Evolutionary conservation across 108 stramenopile genomes (phyloP), one percentile per base, ranked within the genome.

Genomic region (Aurantiochytrium sp.): DNA sequence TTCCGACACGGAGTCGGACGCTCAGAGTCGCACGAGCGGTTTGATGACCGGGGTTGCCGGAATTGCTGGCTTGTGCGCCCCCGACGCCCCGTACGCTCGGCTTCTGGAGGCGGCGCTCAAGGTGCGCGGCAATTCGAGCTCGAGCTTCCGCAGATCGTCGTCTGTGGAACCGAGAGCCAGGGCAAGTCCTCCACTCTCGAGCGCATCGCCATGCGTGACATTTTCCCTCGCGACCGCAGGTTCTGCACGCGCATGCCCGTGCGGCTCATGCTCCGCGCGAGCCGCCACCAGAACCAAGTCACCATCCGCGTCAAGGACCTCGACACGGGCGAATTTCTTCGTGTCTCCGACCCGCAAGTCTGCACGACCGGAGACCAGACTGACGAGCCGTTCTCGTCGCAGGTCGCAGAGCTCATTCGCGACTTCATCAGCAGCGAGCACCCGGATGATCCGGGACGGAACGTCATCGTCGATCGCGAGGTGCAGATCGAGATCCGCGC

Each of bases 121-220:
- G 32, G 73, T 81, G 8, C 73, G 39, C 6, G 73, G 73, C 39
- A 48, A 81, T 81, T 81, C 32, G 39, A 41, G 39, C 73, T 81
- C 1, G 42, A 81, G 12, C 39, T 81, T 6, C 73, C 73, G 45
- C 42, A 81, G 45, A 81, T 81, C 30, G 39, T 81, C 24, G 73
- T 81, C 15, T 81, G 73, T 42, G 73, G 73, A 12, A 81, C 45
- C 0, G 73, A 81, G 45, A 81, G 39, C 39, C 42, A 81, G 32
- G 73, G 73, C 12, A 81, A 81, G 30, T 81, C 73, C 2, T 48
- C 42, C 36, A 81, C 73, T 24, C 73, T 81, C 2, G 73, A 81
- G 24, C 73, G 73, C 45, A 81, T 81, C 30, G 73, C 73, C 73
- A 81, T 81, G 73, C 73, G 73, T 12, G 45, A 81, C 30, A 48